These are phyloP conservation scores for Phaeosphaeriaceae sp. DNA, from an alignment of 2,329 filamentous ascomycete genomes.

Conservation along the genomic window DNA sequence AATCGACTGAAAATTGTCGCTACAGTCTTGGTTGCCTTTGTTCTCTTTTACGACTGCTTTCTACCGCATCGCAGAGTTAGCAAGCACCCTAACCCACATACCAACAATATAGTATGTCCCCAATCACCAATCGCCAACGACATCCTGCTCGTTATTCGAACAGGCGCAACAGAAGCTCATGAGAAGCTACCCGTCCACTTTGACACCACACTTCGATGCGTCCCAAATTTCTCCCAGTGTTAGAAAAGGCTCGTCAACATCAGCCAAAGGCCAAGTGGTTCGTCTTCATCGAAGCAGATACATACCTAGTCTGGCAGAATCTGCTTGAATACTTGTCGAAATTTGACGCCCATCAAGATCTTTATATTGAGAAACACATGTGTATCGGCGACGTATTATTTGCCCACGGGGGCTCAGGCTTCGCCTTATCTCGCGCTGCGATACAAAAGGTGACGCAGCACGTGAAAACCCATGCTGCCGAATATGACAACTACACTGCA, in stretches of 20 bases:
- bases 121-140: conserved; percentile 53
- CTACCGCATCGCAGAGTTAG: too few relatives aligned
- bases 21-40: too few relatives aligned
- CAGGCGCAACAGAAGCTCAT: conserved; percentile 64
- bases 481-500: conserved; percentile 47
- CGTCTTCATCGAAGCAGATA: conserved; percentile 49
- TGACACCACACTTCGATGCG: conserved; percentile 62
- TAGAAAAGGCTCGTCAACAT: conserved; percentile 54
- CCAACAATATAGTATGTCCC: conserved; percentile 33
- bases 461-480: conserved; percentile 32
- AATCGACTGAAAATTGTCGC: too few relatives aligned
- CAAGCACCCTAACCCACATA: too few relatives aligned
- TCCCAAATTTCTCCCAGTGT: conserved; percentile 62
- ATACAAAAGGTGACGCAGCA: conserved; percentile 45
- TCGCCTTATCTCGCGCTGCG: conserved; percentile 52
- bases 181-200: conserved; percentile 65
- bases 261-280: conserved; percentile 47
- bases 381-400: conserved; percentile 54
- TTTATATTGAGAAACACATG: conserved; percentile 53
- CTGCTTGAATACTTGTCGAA: conserved; percentile 50
- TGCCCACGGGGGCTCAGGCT: conserved; percentile 55
- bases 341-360: conserved; percentile 47
- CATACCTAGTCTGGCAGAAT: conserved; percentile 46
- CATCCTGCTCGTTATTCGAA: conserved; percentile 64
- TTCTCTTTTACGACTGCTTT: too few relatives aligned